Conservation (phyloP, 2,329 filamentous ascomycete species). For the Xylaria digitata region DNA sequence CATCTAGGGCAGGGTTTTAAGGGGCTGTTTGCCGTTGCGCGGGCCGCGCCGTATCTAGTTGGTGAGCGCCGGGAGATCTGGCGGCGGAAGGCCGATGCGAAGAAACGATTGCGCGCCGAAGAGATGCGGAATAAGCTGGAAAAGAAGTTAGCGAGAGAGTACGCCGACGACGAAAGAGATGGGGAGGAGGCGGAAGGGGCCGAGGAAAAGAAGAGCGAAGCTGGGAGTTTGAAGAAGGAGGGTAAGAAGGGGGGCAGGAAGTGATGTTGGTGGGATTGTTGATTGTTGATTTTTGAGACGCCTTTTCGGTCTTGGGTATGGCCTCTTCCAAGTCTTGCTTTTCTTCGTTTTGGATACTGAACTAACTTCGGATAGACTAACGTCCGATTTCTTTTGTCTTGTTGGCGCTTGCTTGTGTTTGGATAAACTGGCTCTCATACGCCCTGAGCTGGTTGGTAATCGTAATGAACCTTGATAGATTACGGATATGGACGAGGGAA, state of each 20-base stretch:
- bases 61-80: conserved; percentile 53
- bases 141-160: conserved; percentile 42
- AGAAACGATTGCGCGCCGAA: conserved; percentile 47
- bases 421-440: background rate
- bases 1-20: conserved; percentile 53
- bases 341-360: background rate
- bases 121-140: conserved; percentile 54
- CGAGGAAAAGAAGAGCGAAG: conserved; percentile 12
- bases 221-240: background rate
- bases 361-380: conserved; percentile 10
- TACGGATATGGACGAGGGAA: conserved; percentile 17
- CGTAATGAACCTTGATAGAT: conserved; percentile 9
- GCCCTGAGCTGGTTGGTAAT: conserved; percentile 1
- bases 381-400: conserved; percentile 20
- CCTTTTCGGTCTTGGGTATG: conserved; percentile 13
- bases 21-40: conserved; percentile 50
- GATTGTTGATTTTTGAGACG: background rate
- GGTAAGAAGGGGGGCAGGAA: background rate
- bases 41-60: conserved; percentile 52
- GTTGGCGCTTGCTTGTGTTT: conserved; percentile 4
- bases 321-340: background rate
- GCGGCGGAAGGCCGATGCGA: conserved; percentile 48
- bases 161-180: background rate
- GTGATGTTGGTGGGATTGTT: background rate
- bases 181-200: conserved; percentile 4